Conservation (phyloP, 495 filamentous ascomycete species). For the Letharia lupina region DNA sequence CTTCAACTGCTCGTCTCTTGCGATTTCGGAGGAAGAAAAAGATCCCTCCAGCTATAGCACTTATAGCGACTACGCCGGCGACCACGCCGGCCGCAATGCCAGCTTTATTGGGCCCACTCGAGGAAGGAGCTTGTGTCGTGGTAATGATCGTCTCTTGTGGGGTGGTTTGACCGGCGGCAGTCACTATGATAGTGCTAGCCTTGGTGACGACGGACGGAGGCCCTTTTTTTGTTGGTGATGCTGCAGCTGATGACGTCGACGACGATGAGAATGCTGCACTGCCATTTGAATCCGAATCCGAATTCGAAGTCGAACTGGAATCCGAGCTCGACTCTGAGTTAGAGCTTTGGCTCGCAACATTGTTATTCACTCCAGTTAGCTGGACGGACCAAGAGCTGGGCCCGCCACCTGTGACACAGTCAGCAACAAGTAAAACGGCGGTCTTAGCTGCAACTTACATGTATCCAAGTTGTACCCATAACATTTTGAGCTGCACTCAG, state of each 20-base stretch:
- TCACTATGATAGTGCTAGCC: constrained; percentile 36
- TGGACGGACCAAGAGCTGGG: constrained; percentile 36
- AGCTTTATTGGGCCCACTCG: constrained; percentile 49
- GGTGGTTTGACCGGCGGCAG: constrained; percentile 28
- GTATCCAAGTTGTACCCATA: constrained; percentile 37
- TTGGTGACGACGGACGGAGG: constrained; percentile 27
- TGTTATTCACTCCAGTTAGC: constrained; percentile 34
- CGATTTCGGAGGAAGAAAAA: constrained; percentile 71
- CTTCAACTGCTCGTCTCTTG: constrained; percentile 63
- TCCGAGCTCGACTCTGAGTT: constrained; percentile 15
- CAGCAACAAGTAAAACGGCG: not conserved
- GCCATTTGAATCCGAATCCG: constrained; percentile 5
- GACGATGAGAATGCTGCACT: constrained; percentile 6
- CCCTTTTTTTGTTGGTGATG: constrained; percentile 14
- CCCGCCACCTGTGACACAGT: constrained; percentile 37
- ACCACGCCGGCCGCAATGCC: constrained; percentile 86
- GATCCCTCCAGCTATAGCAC: constrained; percentile 53
- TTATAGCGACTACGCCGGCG: constrained; percentile 66
- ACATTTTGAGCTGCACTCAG: constrained; percentile 36
- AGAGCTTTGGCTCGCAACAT: constrained; percentile 25
- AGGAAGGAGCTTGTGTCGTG: constrained; percentile 13
- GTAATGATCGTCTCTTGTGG: constrained; percentile 20
- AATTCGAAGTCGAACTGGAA: constrained; percentile 16
- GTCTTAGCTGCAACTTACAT: constrained; percentile 34
- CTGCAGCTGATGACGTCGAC: constrained; percentile 1